Evolutionary conservation across 2,329 filamentous ascomycete species (phyloP).

Genomic region (Verticillium tricorpus): DNA sequence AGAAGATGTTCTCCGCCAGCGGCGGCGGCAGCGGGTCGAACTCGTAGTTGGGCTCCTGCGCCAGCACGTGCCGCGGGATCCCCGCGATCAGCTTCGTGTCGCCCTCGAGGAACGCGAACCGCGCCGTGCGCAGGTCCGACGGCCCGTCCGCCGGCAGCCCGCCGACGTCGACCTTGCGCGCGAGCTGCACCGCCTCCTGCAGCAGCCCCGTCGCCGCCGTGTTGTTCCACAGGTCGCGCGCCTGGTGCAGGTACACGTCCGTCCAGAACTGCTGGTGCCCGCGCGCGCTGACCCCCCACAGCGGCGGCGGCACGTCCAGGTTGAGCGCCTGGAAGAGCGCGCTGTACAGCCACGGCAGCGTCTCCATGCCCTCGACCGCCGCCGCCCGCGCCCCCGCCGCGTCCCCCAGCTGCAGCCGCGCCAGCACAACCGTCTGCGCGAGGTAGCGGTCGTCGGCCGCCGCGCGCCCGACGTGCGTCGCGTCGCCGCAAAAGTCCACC

Average conservation of each 20-base stretch:
- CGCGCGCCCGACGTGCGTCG: constrained; percentile 29
- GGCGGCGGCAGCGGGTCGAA: constrained; percentile 80
- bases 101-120: constrained; percentile 76
- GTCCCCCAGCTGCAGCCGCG: constrained; percentile 68
- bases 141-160: constrained; percentile 30
- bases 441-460: constrained; percentile 58
- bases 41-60: constrained; percentile 62
- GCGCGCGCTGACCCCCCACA: constrained; percentile 75
- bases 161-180: constrained; percentile 36
- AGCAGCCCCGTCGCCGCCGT: constrained; percentile 66
- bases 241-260: constrained; percentile 69
- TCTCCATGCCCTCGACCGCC: constrained; percentile 63
- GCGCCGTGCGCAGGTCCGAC: constrained; percentile 50
- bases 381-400: constrained; percentile 58
- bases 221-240: constrained; percentile 84
- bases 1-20: constrained; percentile 48
- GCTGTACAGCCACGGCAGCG: constrained; percentile 80
- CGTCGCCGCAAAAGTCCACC: constrained; percentile 58
- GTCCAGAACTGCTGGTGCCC: constrained; percentile 63
- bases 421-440: constrained; percentile 71
- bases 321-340: constrained; percentile 76
- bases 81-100: constrained; percentile 65
- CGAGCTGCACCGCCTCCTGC: constrained; percentile 60
- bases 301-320: constrained; percentile 69
- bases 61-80: constrained; percentile 62